Evolutionary conservation across 2,329 filamentous ascomycete genomes (phyloP).

Genomic region (Ascochyta pisi): DNA sequence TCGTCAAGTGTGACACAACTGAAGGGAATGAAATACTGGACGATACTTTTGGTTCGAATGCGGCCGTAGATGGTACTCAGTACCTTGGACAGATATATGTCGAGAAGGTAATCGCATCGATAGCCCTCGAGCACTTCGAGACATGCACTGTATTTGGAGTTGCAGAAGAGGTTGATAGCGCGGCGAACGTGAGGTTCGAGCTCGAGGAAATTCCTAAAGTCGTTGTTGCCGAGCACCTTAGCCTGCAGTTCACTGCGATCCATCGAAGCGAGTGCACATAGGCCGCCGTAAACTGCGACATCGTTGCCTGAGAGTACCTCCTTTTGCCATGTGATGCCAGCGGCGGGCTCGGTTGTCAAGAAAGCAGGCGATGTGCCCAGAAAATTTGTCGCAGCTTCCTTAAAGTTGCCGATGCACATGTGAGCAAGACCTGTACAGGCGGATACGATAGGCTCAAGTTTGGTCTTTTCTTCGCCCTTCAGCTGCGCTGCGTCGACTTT

Average conservation of each 20-base stretch:
- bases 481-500: slow-evolving; percentile 61
- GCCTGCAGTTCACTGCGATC: slow-evolving; percentile 75
- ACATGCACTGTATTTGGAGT: slow-evolving; percentile 86
- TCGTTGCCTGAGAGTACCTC: slow-evolving; percentile 84
- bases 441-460: slow-evolving; percentile 69
- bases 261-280: slow-evolving; percentile 91
- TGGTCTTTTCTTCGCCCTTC: slow-evolving; percentile 65
- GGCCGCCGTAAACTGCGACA: slow-evolving; percentile 87
- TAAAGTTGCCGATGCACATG: slow-evolving; percentile 63
- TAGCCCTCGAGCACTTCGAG: slow-evolving; percentile 82
- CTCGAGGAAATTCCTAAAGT: slow-evolving; percentile 88
- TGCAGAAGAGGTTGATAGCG: slow-evolving; percentile 87
- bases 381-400: slow-evolving; percentile 75
- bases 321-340: slow-evolving; percentile 66
- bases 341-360: slow-evolving; percentile 50
- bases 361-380: slow-evolving; percentile 65
- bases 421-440: slow-evolving; percentile 67
- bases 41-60: slow-evolving; percentile 89
- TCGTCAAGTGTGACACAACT: slow-evolving; percentile 82
- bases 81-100: slow-evolving; percentile 82
- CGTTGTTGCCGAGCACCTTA: slow-evolving; percentile 81
- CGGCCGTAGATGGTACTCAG: slow-evolving; percentile 72
- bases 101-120: slow-evolving; percentile 85
- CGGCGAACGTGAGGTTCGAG: slow-evolving; percentile 93
- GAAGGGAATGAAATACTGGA: slow-evolving; percentile 91